Percentiles rank a stretch among this genome's conserved stretches.
Evolutionary conservation across 495 filamentous ascomycete genomes (phyloP).

Genomic region (Lepidopterella palustris): DNA sequence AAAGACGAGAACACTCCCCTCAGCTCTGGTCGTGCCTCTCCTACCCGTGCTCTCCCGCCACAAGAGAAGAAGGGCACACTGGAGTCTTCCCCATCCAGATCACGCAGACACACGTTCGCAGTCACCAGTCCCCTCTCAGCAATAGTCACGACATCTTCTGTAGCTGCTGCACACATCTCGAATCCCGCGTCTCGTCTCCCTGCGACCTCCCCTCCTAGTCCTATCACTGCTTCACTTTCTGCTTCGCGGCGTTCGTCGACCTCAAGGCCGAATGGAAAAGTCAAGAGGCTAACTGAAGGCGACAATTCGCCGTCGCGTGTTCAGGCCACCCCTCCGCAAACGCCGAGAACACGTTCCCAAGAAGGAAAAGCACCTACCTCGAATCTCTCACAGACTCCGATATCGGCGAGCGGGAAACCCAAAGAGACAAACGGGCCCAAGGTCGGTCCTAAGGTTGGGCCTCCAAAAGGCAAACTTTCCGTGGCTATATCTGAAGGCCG

Average conservation of each 20-base stretch:
- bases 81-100: slow-evolving; percentile 20
- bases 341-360: slow-evolving; percentile 76
- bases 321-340: slow-evolving; percentile 88
- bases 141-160: slow-evolving; percentile 57
- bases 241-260: slow-evolving; percentile 35
- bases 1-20: neutral
- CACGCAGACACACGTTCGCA: slow-evolving; percentile 42
- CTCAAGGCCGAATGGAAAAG: slow-evolving; percentile 55
- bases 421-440: slow-evolving; percentile 38
- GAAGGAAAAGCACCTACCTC: slow-evolving; percentile 38
- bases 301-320: slow-evolving; percentile 50
- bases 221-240: slow-evolving; percentile 42
- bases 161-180: slow-evolving; percentile 67
- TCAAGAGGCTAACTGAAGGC: slow-evolving; percentile 84
- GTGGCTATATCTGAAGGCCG: slow-evolving; percentile 81
- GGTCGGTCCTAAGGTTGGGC: slow-evolving; percentile 61
- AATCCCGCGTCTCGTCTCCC: slow-evolving; percentile 58
- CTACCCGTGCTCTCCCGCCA: slow-evolving; percentile 18
- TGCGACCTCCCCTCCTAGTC: slow-evolving; percentile 50
- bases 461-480: slow-evolving; percentile 79
- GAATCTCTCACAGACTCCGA: slow-evolving; percentile 14
- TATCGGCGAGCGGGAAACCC: slow-evolving; percentile 21
- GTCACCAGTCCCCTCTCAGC: slow-evolving; percentile 56
- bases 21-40: neutral
- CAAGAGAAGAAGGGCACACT: slow-evolving; percentile 10